Conservation (phyloP, 768 basidiomycete species). For the Xerocomellus amylosporus region DNA sequence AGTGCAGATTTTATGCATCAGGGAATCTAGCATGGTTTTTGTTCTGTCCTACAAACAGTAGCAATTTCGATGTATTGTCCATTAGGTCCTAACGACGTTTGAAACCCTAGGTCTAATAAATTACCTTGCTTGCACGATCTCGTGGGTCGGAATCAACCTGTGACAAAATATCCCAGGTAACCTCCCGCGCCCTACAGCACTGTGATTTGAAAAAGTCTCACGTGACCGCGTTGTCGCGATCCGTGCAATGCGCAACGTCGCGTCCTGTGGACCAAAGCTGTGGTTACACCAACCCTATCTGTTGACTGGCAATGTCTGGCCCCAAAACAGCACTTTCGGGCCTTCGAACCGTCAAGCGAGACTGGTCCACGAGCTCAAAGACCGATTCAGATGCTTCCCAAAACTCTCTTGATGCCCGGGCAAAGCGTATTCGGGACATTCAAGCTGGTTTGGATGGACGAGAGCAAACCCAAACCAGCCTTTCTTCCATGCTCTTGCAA, state of each 20-base stretch:
- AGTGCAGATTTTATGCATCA: conserved; percentile 33
- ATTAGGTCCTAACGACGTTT: too few relatives aligned
- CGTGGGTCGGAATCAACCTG: too few relatives aligned
- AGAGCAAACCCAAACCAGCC: conserved; percentile 27
- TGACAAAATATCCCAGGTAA: too few relatives aligned
- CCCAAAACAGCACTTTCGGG: conserved; percentile 50
- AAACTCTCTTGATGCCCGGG: conserved; percentile 23
- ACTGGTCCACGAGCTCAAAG: conserved; percentile 55
- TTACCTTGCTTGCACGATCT: too few relatives aligned
- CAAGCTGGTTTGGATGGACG: conserved; percentile 53
- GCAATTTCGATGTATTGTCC: too few relatives aligned
- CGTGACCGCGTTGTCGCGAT: conserved; percentile 20
- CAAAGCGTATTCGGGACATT: conserved; percentile 53
- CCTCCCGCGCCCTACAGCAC: too few relatives aligned
- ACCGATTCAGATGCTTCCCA: conserved; percentile 19
- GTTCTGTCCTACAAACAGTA: conserved; percentile 30
- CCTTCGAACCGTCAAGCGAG: conserved; percentile 55
- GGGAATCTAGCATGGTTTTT: conserved; percentile 35
- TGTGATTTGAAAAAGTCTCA: conserved; percentile 16
- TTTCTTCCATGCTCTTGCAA: conserved; percentile 9
- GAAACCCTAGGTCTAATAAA: too few relatives aligned
- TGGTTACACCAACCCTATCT: not conserved
- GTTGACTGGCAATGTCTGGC: conserved; percentile 25
- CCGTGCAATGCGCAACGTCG: not conserved
- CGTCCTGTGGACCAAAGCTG: not conserved